These are phyloP conservation scores for Boletellus sp. DNA, from an alignment of 768 basidiomycete genomes.

Conservation along the genomic window DNA sequence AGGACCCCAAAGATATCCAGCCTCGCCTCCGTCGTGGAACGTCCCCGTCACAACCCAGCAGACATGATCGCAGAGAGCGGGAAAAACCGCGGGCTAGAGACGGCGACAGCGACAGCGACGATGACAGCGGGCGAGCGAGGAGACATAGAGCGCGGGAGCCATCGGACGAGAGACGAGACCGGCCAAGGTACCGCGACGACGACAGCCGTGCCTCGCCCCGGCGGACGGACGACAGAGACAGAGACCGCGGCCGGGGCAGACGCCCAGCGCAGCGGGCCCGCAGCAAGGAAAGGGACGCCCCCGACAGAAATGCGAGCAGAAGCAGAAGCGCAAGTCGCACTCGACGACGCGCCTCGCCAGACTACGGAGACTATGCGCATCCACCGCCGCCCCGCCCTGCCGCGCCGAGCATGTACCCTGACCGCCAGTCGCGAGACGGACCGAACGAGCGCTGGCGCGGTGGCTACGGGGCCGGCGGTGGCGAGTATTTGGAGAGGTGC, in stretches of 20 bases:
- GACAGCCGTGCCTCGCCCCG: slow-evolving; percentile 4
- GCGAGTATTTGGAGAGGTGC: slow-evolving; percentile 69
- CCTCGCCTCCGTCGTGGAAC: slow-evolving; percentile 31
- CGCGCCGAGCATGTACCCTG: slow-evolving; percentile 55
- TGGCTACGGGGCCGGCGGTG: slow-evolving; percentile 31
- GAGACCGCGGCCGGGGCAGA: slow-evolving; percentile 21
- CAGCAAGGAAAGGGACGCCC: slow-evolving; percentile 19
- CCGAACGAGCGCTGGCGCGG: slow-evolving; percentile 19
- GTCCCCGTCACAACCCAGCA: slow-evolving; percentile 43
- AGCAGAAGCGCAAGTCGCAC: slow-evolving; percentile 20
- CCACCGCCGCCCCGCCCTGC: slow-evolving; percentile 37
- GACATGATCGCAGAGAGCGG: slow-evolving; percentile 24
- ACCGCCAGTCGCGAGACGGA: slow-evolving; percentile 23
- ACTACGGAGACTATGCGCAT: slow-evolving; percentile 57
- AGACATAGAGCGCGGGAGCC: not conserved
- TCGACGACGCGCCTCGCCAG: slow-evolving; percentile 49
- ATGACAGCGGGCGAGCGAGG: slow-evolving; percentile 4
- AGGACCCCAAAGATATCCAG: slow-evolving; percentile 24
- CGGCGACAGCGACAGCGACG: slow-evolving; percentile 22
- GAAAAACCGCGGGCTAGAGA: slow-evolving; percentile 26
- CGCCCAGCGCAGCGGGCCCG: slow-evolving; percentile 22
- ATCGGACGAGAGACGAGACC: slow-evolving; percentile 3
- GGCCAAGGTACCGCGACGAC: not conserved
- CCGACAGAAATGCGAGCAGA: slow-evolving; percentile 2
- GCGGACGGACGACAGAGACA: slow-evolving; percentile 17